These are phyloP conservation scores for Aspergillus melleus DNA, from an alignment of 2,329 filamentous ascomycete species.

Conservation along the genomic window DNA sequence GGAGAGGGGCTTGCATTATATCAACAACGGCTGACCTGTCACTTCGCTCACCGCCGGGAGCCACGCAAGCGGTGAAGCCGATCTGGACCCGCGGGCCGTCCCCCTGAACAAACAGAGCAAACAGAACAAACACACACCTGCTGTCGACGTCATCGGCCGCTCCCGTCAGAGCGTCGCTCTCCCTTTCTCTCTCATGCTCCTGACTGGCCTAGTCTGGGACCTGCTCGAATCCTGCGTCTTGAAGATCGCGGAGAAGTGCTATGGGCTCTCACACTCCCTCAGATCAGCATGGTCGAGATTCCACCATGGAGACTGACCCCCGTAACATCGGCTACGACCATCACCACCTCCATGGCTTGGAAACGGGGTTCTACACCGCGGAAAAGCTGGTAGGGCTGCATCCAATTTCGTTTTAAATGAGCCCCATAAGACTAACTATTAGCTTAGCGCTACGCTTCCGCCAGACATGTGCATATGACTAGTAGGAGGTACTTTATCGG, in stretches of 20 bases:
- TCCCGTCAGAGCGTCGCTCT: constrained; percentile 8
- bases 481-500: constrained; percentile 65
- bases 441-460: constrained; percentile 58
- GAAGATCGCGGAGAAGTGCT: constrained; percentile 11
- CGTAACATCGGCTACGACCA: constrained; percentile 20
- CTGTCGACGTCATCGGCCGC: constrained; percentile 33
- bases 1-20: constrained; percentile 8
- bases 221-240: constrained; percentile 2
- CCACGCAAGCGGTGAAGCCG: constrained; percentile 29
- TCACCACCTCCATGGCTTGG: constrained; percentile 38
- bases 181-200: not conserved
- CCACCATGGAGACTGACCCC: constrained; percentile 21
- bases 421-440: not conserved
- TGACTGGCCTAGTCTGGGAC: not conserved
- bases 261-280: constrained; percentile 27
- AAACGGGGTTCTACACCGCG: constrained; percentile 54
- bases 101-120: constrained; percentile 16
- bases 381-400: constrained; percentile 50
- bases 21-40: constrained; percentile 24
- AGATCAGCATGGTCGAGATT: constrained; percentile 20
- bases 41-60: constrained; percentile 27
- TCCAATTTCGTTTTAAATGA: not conserved
- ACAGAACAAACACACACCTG: constrained; percentile 9
- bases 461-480: constrained; percentile 62
- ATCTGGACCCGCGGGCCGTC: constrained; percentile 15